phyloP scores from a whole-genome alignment of 495 filamentous ascomycete genomes.

The Hypoxylon fragiforme region DNA sequence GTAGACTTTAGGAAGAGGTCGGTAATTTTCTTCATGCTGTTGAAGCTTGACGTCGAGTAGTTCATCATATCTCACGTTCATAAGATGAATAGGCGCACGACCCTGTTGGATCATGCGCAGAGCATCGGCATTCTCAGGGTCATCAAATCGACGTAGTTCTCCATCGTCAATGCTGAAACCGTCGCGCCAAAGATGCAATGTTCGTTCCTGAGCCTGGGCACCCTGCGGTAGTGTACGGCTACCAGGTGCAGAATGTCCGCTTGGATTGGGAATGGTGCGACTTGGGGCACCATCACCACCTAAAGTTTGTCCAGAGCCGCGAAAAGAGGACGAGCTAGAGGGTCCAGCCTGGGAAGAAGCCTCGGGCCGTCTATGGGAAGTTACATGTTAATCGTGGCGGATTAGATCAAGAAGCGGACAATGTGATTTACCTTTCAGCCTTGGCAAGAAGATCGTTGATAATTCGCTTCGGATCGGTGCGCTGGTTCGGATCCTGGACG shows the following conservation, averaged over 20 bases:
- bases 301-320: constrained; percentile 80
- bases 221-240: constrained; percentile 13
- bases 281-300: constrained; percentile 88
- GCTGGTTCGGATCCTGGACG: constrained; percentile 77
- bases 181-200: constrained; percentile 88
- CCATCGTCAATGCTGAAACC: constrained; percentile 97
- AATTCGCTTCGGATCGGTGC: constrained; percentile 64
- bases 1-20: constrained; percentile 79
- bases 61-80: constrained; percentile 84
- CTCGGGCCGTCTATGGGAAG: constrained; percentile 57
- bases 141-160: constrained; percentile 83
- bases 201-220: constrained; percentile 60
- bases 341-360: constrained; percentile 52
- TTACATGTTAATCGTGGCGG: too few species aligned
- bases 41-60: constrained; percentile 89
- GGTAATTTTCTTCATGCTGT: constrained; percentile 83
- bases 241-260: constrained; percentile 38
- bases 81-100: constrained; percentile 81
- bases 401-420: not conserved
- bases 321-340: constrained; percentile 64
- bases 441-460: constrained; percentile 80
- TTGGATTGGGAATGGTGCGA: constrained; percentile 68
- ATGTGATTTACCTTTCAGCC: constrained; percentile 67
- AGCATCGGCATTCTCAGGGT: constrained; percentile 80
- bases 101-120: constrained; percentile 84